Percentiles rank a stretch among this genome's conserved stretches.
Conservation (phyloP, 805 yeast genomes). For the Jamesozyma hellenica region DNA sequence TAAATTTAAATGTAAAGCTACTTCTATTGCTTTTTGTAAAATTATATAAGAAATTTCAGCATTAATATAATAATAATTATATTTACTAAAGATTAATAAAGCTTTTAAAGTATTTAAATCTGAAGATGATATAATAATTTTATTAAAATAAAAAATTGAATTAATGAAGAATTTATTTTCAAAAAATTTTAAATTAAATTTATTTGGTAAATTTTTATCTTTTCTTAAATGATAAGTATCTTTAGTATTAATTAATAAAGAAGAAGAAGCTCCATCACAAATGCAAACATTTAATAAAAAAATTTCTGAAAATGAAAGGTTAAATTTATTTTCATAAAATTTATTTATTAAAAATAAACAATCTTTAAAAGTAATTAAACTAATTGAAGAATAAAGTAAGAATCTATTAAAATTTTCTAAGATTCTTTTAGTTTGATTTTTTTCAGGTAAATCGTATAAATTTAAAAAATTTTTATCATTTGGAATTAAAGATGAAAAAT, state of each 20-base stretch:
- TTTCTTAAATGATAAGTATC: conserved; percentile 6
- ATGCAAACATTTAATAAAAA: conserved; percentile 12
- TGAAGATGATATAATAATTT: conserved; percentile 37
- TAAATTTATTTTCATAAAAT: conserved; percentile 1
- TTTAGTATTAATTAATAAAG: conserved; percentile 3
- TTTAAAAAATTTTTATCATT: conserved; percentile 1
- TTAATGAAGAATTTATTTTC: conserved; percentile 27
- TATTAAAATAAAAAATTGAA: conserved; percentile 40
- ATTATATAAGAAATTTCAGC: conserved; percentile 34
- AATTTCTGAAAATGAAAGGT: conserved; percentile 9
- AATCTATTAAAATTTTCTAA: conserved; percentile 6
- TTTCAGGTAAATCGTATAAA: neutral
- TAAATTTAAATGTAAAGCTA: conserved; percentile 46
- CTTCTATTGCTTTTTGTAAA: conserved; percentile 36
- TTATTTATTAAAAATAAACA: conserved; percentile 4
- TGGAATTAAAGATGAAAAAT: conserved; percentile 3
- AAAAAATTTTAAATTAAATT: conserved; percentile 6
- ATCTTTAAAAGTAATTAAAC: conserved; percentile 4
- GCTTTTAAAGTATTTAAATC: conserved; percentile 43
- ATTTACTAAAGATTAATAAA: conserved; percentile 35
- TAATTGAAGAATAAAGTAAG: conserved; percentile 2
- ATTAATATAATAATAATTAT: conserved; percentile 27
- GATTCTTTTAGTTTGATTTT: conserved; percentile 4
- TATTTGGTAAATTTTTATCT: conserved; percentile 7
- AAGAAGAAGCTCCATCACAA: conserved; percentile 7